Evolutionary conservation across 441 rosid species (phyloP), one percentile per base, ranked within the genome.

Genomic region (Populus hybrid): DNA sequence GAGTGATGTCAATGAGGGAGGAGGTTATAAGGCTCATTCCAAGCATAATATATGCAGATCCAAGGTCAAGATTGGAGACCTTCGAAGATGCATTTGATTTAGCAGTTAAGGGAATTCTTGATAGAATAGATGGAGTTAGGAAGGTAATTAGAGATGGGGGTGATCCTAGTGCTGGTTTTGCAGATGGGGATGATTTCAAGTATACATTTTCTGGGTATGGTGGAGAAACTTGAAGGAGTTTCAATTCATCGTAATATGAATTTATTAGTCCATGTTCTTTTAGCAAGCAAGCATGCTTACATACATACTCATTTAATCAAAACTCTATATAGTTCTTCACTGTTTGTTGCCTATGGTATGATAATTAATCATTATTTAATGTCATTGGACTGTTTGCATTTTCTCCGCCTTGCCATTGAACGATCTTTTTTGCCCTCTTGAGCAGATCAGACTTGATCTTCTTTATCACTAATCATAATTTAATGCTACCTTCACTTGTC

Each of bases 31-130:
- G 69, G 78, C 79, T 92, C 50, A 87, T 93, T 61, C 98, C 98
- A 4, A 85, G 76, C 28, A 81, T 92, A 19, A 71, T 93, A 1
- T 95, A 93, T 69, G 91, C 91, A n/a, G 82, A 91, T 79, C 91
- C 95, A 5, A 78, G 79, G 23, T 82, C 87, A 12, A 82, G 75
- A 75, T 63, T 66, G 10, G 84, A 83, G 76, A 84, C 73, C 26
- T 53, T 75, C 57, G 93, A 57, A 89, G 98, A 94, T 77, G 97
- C 97, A 66, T 94, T 92, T 82, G 97, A 92, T 84, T 57, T 92
- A 9, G 90, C 98, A 35, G 78, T 94, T 11, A 86, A 89, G 78
- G 95, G 92, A 34, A 88, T 92, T 74, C 85, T 92, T 6, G 85
- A 86, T 76, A 91, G 85, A 85, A 83, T 91, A 67, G 88, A 86